Evolutionary conservation across 768 basidiomycete species (phyloP).

Genomic region (Mycena olivaceomarginata): DNA sequence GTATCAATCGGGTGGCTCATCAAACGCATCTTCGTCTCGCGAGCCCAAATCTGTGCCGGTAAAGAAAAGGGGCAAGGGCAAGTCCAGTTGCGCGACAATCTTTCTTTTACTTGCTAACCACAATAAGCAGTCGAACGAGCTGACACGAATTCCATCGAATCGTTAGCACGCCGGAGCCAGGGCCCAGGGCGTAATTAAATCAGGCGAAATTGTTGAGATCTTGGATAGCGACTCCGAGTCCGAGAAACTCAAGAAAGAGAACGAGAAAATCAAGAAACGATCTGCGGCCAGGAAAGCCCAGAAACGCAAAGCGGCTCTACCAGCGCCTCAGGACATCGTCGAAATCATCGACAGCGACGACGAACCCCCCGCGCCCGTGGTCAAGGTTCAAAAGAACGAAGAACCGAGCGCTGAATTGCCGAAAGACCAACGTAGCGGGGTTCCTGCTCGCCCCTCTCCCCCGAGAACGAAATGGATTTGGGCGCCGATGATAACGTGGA

Average conservation of each 20-base stretch:
- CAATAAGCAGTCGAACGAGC: neutral
- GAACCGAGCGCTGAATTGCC: neutral
- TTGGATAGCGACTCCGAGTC: constrained; percentile 30
- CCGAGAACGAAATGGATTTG: constrained; percentile 10
- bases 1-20: constrained; percentile 21
- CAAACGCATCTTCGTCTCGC: constrained; percentile 3
- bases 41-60: constrained; percentile 28
- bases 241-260: neutral
- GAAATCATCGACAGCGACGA: constrained; percentile 39
- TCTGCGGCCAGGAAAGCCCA: constrained; percentile 26
- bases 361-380: constrained; percentile 6
- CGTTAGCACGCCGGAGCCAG: constrained; percentile 14
- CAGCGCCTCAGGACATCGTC: constrained; percentile 1
- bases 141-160: constrained; percentile 18
- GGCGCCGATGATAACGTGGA: neutral
- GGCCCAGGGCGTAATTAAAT: too few species aligned
- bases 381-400: neutral
- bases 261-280: neutral
- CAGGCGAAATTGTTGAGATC: constrained; percentile 3
- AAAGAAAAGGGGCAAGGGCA: constrained; percentile 11
- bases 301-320: neutral
- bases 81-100: neutral
- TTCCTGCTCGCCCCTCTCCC: neutral
- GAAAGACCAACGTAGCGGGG: neutral
- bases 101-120: neutral